Evolutionary conservation across 1,139 yeast species (phyloP).

Genomic region (Yamadazyma diospyri): DNA sequence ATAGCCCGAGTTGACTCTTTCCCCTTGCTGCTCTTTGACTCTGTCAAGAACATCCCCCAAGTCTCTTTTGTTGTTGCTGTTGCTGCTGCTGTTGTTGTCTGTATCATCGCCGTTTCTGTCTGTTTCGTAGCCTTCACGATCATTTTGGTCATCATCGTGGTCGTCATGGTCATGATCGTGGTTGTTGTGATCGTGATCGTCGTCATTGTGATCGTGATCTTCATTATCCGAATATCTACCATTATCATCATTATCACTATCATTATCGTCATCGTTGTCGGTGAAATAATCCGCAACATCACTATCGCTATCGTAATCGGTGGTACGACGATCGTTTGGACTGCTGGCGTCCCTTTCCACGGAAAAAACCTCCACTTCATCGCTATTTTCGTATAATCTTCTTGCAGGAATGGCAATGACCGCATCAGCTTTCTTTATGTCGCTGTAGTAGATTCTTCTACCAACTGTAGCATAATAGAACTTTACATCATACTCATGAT

Average conservation of each 20-base stretch:
- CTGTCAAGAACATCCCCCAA: conserved; percentile 2
- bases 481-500: conserved; percentile 5
- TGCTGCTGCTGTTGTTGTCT: no score
- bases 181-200: conserved; percentile 3
- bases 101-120: no score
- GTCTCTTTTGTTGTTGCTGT: conserved; percentile 2
- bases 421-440: conserved; percentile 7
- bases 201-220: conserved; percentile 5
- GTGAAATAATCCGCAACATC: conserved; percentile 8
- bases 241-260: conserved; percentile 2
- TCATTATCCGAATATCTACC: conserved; percentile 3
- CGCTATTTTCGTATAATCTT: conserved; percentile 5
- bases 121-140: conserved; percentile 4
- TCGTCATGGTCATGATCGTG: conserved; percentile 3
- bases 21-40: conserved; percentile 5
- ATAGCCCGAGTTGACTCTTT: conserved; percentile 1
- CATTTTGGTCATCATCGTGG: conserved; percentile 3
- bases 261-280: conserved; percentile 8
- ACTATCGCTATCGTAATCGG: conserved; percentile 8
- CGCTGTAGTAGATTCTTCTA: conserved; percentile 6
- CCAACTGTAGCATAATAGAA: conserved; percentile 10
- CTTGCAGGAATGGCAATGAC: conserved; percentile 11
- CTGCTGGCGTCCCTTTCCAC: conserved; percentile 8
- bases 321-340: conserved; percentile 2
- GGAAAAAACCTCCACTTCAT: conserved; percentile 9